A percentile compares a stretch with the other conserved stretches of the same genome.
phyloP scores from a whole-genome alignment of 805 yeast genomes.

The Metschnikowia chrysomelidarum region DNA sequence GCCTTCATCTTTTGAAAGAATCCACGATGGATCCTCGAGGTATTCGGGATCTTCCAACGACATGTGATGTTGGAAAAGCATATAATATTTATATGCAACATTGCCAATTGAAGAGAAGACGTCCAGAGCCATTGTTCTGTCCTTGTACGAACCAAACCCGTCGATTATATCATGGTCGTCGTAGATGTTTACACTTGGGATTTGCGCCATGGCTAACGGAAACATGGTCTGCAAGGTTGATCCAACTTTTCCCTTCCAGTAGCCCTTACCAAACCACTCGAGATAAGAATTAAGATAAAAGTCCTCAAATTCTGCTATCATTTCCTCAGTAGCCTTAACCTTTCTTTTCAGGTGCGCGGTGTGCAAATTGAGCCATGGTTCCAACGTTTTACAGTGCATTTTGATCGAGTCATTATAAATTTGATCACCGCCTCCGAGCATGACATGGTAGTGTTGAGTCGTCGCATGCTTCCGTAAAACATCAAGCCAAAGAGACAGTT shows the following conservation, averaged over 20 bases:
- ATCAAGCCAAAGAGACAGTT: conserved; percentile 84
- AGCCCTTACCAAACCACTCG: conserved; percentile 89
- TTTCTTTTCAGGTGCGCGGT: conserved; percentile 44
- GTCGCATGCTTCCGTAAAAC: conserved; percentile 64
- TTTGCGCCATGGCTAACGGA: conserved; percentile 75
- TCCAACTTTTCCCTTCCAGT: conserved; percentile 71
- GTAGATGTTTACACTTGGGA: conserved; percentile 81
- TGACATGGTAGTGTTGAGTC: conserved; percentile 71
- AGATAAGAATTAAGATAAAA: conserved; percentile 75
- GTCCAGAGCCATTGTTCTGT: conserved; percentile 67
- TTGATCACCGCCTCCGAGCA: conserved; percentile 98
- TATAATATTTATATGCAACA: conserved; percentile 78
- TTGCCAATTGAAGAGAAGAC: conserved; percentile 73
- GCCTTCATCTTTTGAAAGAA: conserved; percentile 55
- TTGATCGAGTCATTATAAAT: conserved; percentile 84
- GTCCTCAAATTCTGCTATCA: conserved; percentile 53
- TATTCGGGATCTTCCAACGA: conserved; percentile 42
- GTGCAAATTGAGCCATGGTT: conserved; percentile 61
- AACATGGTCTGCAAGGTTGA: conserved; percentile 63
- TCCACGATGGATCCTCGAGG: conserved; percentile 52
- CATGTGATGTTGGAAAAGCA: conserved; percentile 89
- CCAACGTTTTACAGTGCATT: conserved; percentile 49
- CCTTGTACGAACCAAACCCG: conserved; percentile 88
- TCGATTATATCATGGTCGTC: conserved; percentile 98
- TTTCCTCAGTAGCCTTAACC: conserved; percentile 44